Evolutionary conservation across 1,139 yeast species (phyloP).

Genomic region (Pichia sp.): DNA sequence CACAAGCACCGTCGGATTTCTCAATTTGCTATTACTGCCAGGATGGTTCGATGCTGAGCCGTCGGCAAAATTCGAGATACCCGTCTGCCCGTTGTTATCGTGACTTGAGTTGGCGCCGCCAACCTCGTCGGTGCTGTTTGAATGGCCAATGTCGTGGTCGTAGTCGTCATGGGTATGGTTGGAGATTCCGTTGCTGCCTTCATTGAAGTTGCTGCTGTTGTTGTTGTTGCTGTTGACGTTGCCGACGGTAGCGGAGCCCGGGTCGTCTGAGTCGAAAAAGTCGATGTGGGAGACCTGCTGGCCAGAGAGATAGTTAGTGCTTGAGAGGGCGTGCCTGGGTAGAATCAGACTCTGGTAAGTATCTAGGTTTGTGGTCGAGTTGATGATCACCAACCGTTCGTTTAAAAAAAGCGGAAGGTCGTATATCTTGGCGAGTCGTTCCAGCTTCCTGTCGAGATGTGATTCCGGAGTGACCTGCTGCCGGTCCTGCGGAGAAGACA

Average conservation of each 20-base stretch:
- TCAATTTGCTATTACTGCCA: not conserved
- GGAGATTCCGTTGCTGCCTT: not conserved
- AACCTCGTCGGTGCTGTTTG: not conserved
- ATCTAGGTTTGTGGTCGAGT: constrained; percentile 11
- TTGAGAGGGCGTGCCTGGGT: constrained; percentile 5
- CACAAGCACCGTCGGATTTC: constrained; percentile 20
- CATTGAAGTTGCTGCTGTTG: not conserved
- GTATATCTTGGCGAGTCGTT: constrained; percentile 18
- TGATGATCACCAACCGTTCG: constrained; percentile 1
- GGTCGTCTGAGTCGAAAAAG: not conserved
- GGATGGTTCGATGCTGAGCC: not conserved
- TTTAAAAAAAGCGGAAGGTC: constrained; percentile 5
- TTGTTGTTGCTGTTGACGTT: not conserved
- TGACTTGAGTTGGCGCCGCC: not conserved
- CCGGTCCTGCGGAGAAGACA: not conserved
- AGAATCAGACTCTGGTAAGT: constrained; percentile 10
- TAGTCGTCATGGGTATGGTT: not conserved
- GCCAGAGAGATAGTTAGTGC: not conserved
- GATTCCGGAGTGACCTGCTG: not conserved
- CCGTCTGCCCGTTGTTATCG: not conserved
- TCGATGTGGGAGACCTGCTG: not conserved
- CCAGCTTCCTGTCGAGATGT: constrained; percentile 12
- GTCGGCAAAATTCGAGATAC: not conserved
- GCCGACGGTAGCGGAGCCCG: not conserved
- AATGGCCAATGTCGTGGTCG: not conserved